A percentile compares a stretch with the other conserved stretches of the same genome.
Evolutionary conservation across 2,329 filamentous ascomycete genomes (phyloP).

Genomic region (Exophiala xenobiotica): DNA sequence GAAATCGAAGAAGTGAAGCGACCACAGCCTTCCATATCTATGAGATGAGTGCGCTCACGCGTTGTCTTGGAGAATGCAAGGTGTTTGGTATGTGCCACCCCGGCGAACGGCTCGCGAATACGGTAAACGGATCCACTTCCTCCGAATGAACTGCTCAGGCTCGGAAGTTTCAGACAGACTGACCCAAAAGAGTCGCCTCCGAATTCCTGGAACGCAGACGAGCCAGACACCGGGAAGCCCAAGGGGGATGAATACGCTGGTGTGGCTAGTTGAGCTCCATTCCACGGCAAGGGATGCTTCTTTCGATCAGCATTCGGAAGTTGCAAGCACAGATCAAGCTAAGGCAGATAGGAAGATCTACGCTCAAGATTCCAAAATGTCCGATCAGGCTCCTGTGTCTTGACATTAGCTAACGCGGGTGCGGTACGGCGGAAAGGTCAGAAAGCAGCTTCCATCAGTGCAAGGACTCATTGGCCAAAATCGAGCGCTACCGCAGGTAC

Average conservation of each 20-base stretch:
- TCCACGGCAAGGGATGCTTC: slow-evolving; percentile 22
- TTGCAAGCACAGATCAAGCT: slow-evolving; percentile 14
- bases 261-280: slow-evolving; percentile 14
- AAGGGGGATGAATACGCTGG: slow-evolving; percentile 13
- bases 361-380: no score
- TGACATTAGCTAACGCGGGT: no score
- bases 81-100: slow-evolving; percentile 24
- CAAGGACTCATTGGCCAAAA: no score
- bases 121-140: slow-evolving; percentile 15
- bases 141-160: slow-evolving; percentile 12
- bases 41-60: slow-evolving; percentile 14
- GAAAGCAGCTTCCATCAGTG: no score
- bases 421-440: neutral
- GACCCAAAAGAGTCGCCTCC: slow-evolving; percentile 12
- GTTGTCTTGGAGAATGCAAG: slow-evolving; percentile 29
- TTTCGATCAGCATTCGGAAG: slow-evolving; percentile 6
- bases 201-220: slow-evolving; percentile 23
- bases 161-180: slow-evolving; percentile 18
- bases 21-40: slow-evolving; percentile 6
- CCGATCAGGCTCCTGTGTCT: slow-evolving; percentile 6
- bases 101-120: slow-evolving; percentile 19
- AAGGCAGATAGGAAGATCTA: no score
- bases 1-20: neutral
- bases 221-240: slow-evolving; percentile 18
- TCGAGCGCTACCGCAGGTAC: slow-evolving; percentile 2